Evolutionary conservation across 768 basidiomycete species (phyloP).

Genomic region (Asterophora parasitica): DNA sequence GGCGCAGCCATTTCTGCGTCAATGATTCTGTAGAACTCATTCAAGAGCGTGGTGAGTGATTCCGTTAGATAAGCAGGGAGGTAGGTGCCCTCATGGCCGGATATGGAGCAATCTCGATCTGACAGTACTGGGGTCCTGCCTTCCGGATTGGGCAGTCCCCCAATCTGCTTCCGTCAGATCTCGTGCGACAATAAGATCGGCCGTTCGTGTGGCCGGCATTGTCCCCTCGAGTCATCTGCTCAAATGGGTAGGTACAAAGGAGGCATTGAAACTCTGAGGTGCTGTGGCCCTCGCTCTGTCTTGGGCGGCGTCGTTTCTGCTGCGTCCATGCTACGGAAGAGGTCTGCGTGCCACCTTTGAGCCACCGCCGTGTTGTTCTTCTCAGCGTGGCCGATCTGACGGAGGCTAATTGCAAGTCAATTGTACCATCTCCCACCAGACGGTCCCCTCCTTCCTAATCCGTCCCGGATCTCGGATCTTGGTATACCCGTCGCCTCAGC

Average conservation of each 20-base stretch:
- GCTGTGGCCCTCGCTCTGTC: background rate
- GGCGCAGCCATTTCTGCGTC: slow-evolving; percentile 62
- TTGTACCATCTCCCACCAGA: slow-evolving; percentile 37
- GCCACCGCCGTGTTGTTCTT: background rate
- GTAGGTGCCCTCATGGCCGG: slow-evolving; percentile 6
- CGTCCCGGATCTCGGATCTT: slow-evolving; percentile 39
- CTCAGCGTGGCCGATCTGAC: slow-evolving; percentile 19
- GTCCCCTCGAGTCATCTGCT: slow-evolving; percentile 15
- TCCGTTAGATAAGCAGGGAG: slow-evolving; percentile 4
- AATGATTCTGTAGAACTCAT: slow-evolving; percentile 28
- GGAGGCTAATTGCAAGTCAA: slow-evolving; percentile 14
- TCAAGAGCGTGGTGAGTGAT: background rate
- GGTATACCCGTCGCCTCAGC: slow-evolving; percentile 16
- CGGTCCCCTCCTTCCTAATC: slow-evolving; percentile 49
- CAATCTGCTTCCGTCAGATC: slow-evolving; percentile 22
- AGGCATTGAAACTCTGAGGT: slow-evolving; percentile 1
- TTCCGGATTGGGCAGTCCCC: slow-evolving; percentile 12
- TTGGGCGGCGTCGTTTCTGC: background rate
- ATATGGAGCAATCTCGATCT: slow-evolving; percentile 6
- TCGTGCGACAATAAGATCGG: slow-evolving; percentile 16
- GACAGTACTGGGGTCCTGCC: slow-evolving; percentile 18
- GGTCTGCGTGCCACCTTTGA: background rate
- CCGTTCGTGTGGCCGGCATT: slow-evolving; percentile 15
- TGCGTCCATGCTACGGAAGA: background rate
- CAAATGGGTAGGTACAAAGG: slow-evolving; percentile 30